Conservation (phyloP, 768 basidiomycete genomes). For the Auricularia cornea region DNA sequence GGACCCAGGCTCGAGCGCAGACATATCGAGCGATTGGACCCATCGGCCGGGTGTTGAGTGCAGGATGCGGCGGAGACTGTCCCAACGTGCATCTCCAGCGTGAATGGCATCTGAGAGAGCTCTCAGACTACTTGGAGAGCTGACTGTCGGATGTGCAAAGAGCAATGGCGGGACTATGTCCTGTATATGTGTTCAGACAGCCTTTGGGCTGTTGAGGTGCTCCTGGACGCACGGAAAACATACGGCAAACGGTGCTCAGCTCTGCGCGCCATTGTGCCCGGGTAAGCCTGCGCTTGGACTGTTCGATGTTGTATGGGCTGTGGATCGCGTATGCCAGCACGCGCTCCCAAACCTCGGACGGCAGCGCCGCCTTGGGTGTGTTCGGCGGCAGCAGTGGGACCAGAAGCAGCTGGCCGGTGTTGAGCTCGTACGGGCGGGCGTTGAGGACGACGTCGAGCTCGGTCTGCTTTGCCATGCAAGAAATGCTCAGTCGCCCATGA, state of each 20-base stretch:
- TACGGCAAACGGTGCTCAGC: conserved; percentile 2
- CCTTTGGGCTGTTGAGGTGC: not conserved
- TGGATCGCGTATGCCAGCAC: conserved; percentile 39
- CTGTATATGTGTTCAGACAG: conserved; percentile 28
- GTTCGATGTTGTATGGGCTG: conserved; percentile 1
- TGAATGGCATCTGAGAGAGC: conserved; percentile 52
- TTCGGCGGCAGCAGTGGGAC: conserved; percentile 58
- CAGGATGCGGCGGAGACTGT: conserved; percentile 78
- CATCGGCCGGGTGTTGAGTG: conserved; percentile 85
- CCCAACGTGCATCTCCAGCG: conserved; percentile 71
- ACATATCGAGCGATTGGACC: conserved; percentile 70
- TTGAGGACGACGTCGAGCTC: not conserved
- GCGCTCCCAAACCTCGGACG: conserved; percentile 61
- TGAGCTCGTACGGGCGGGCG: conserved; percentile 53
- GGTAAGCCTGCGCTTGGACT: conserved; percentile 5
- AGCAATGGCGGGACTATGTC: conserved; percentile 58
- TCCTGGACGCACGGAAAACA: conserved; percentile 3
- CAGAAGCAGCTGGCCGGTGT: conserved; percentile 52
- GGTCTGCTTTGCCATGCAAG: not conserved
- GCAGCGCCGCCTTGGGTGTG: conserved; percentile 46
- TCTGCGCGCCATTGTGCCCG: conserved; percentile 8
- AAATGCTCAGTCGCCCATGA: not conserved
- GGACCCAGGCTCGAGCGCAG: conserved; percentile 38
- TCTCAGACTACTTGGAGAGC: conserved; percentile 37
- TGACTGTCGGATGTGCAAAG: conserved; percentile 46